phyloP scores from a whole-genome alignment of 805 yeast genomes.

The Dipodascus albidus region DNA sequence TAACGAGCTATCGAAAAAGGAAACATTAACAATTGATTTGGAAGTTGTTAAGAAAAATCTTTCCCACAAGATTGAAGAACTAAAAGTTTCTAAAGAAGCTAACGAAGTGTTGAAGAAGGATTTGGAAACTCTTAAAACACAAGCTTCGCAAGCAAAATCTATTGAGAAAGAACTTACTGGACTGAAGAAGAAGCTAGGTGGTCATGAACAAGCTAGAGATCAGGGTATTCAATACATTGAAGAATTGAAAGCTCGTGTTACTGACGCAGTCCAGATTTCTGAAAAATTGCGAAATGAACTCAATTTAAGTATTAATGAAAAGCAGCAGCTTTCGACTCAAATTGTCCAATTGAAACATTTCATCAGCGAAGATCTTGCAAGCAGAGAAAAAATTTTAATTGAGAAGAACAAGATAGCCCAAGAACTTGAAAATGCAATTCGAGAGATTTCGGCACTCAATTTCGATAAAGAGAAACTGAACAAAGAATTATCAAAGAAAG shows the following conservation, averaged over 20 bases:
- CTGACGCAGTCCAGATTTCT: constrained; percentile 3
- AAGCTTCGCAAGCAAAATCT: constrained; percentile 10
- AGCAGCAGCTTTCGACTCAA: constrained; percentile 9
- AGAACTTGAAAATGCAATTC: constrained; percentile 12
- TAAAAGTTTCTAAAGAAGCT: not conserved
- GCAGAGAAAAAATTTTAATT: constrained; percentile 11
- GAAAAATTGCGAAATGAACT: constrained; percentile 6
- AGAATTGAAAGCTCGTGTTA: constrained; percentile 7
- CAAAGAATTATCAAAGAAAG: constrained; percentile 12
- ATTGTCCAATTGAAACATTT: constrained; percentile 12
- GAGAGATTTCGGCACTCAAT: constrained; percentile 7
- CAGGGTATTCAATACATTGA: constrained; percentile 10
- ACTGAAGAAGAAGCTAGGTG: constrained; percentile 12
- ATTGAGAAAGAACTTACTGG: constrained; percentile 9
- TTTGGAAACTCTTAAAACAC: constrained; percentile 13
- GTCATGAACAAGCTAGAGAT: constrained; percentile 11
- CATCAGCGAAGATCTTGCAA: constrained; percentile 12
- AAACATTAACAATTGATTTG: constrained; percentile 10
- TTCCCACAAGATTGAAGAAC: constrained; percentile 8
- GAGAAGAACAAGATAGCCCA: constrained; percentile 10
- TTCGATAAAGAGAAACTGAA: constrained; percentile 13
- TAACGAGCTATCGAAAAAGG: constrained; percentile 15
- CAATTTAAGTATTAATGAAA: constrained; percentile 3
- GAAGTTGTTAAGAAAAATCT: constrained; percentile 5
- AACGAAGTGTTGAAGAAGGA: constrained; percentile 9